A percentile compares a stretch with the other conserved stretches of the same genome.
phyloP scores from a whole-genome alignment of 2,329 filamentous ascomycete genomes.

The Plenodomus biglobosus region DNA sequence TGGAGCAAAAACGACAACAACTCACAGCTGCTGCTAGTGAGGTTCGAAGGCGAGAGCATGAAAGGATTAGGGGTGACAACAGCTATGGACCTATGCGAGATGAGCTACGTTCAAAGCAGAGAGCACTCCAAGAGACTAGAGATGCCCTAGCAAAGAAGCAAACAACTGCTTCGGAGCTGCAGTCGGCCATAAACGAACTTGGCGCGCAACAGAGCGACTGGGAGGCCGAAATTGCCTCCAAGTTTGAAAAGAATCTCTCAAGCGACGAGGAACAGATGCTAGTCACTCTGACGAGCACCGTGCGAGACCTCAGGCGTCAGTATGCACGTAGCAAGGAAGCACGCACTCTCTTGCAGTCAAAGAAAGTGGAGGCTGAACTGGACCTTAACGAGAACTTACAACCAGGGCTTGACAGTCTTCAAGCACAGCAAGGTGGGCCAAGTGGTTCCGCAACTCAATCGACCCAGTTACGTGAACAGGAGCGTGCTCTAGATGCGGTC shows the following conservation, averaged over 20 bases:
- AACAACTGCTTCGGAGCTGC: slow-evolving; percentile 65
- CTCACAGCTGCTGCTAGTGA: slow-evolving; percentile 86
- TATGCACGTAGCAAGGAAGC: slow-evolving; percentile 73
- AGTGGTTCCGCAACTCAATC: slow-evolving; percentile 56
- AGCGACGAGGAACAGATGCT: slow-evolving; percentile 80
- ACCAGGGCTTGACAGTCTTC: slow-evolving; percentile 81
- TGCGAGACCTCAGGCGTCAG: slow-evolving; percentile 74
- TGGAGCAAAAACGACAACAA: slow-evolving; percentile 81
- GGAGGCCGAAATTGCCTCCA: slow-evolving; percentile 76
- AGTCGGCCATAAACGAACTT: slow-evolving; percentile 59
- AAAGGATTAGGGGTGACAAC: slow-evolving; percentile 73
- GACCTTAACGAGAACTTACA: slow-evolving; percentile 87
- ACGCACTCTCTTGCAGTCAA: slow-evolving; percentile 74
- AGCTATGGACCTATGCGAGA: slow-evolving; percentile 78
- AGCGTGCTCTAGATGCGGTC: slow-evolving; percentile 78
- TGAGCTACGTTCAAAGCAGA: slow-evolving; percentile 74
- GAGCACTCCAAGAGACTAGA: slow-evolving; percentile 71
- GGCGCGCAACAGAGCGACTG: slow-evolving; percentile 74
- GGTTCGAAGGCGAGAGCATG: slow-evolving; percentile 78
- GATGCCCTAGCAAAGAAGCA: slow-evolving; percentile 74
- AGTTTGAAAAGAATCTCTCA: slow-evolving; percentile 90
- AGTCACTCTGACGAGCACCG: slow-evolving; percentile 66
- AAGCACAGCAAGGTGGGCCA: slow-evolving; percentile 46
- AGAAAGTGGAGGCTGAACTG: slow-evolving; percentile 81
- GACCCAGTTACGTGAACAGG: slow-evolving; percentile 71